Conservation (phyloP, 805 yeast genomes). For the Citeromyces nyonsensis region DNA sequence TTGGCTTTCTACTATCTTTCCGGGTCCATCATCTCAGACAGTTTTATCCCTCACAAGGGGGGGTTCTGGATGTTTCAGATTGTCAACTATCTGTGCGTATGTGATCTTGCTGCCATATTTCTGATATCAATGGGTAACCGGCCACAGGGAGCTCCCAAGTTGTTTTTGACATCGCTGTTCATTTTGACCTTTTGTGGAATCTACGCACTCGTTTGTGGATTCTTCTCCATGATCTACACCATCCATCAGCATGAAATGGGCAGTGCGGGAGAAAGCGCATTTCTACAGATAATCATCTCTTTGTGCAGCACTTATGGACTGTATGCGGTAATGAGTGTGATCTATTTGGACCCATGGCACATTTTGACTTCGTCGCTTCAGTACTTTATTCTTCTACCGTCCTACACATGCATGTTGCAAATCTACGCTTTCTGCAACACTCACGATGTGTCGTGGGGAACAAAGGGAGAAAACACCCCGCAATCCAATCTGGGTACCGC, state of each 20-base stretch:
- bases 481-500: conserved; percentile 66
- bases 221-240: conserved; percentile 58
- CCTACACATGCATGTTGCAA: conserved; percentile 83
- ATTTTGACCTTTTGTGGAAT: conserved; percentile 65
- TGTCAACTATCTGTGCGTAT: conserved; percentile 72
- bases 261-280: conserved; percentile 21
- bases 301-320: conserved; percentile 85
- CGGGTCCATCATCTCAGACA: conserved; percentile 51
- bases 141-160: conserved; percentile 85
- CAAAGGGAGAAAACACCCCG: conserved; percentile 81
- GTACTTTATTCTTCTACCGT: conserved; percentile 80
- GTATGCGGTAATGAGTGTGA: conserved; percentile 64
- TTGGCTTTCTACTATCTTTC: conserved; percentile 87
- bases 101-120: conserved; percentile 76
- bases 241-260: conserved; percentile 20
- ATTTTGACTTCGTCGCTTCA: conserved; percentile 75
- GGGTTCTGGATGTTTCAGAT: conserved; percentile 77
- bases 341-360: conserved; percentile 96
- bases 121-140: conserved; percentile 93
- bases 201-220: conserved; percentile 71
- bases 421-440: conserved; percentile 96
- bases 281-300: conserved; percentile 71
- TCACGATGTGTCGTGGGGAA: conserved; percentile 98
- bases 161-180: conserved; percentile 61
- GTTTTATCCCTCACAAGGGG: conserved; percentile 40